These are phyloP conservation scores for Cercospora sp. DNA, from an alignment of 2,329 filamentous ascomycete species.

Conservation along the genomic window DNA sequence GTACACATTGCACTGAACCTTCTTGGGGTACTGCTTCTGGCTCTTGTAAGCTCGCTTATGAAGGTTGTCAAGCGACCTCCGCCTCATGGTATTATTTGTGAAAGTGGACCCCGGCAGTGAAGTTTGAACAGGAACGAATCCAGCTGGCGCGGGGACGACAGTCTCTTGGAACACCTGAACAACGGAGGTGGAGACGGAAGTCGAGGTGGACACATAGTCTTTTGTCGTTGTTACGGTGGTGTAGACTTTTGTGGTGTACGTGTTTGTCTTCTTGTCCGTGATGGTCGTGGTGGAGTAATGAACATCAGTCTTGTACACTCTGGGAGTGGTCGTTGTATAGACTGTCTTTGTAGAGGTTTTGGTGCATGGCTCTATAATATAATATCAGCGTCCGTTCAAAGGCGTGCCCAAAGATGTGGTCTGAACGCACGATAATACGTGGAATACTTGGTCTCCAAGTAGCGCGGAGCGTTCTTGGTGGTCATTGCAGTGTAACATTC, in stretches of 20 bases:
- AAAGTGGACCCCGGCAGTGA: background rate
- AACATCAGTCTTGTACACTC: background rate
- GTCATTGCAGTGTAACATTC: background rate
- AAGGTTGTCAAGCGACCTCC: background rate
- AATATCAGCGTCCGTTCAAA: too few relatives aligned
- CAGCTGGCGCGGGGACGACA: background rate
- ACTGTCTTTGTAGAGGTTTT: too few relatives aligned
- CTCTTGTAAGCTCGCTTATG: background rate
- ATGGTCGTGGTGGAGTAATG: background rate
- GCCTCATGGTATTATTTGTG: background rate
- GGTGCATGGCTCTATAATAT: too few relatives aligned
- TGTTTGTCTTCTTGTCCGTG: background rate
- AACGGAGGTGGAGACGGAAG: background rate
- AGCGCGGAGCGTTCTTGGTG: background rate
- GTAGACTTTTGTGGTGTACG: background rate
- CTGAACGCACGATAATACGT: background rate
- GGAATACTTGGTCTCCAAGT: background rate
- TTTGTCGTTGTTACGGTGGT: background rate
- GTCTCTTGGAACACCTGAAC: background rate
- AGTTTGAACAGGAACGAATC: background rate
- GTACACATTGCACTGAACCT: background rate
- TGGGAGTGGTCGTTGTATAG: too few relatives aligned
- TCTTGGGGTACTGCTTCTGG: background rate
- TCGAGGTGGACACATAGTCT: background rate
- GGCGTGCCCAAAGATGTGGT: background rate